These are phyloP conservation scores for Aspergillus neotritici DNA, from an alignment of 2,329 filamentous ascomycete species.

Conservation along the genomic window DNA sequence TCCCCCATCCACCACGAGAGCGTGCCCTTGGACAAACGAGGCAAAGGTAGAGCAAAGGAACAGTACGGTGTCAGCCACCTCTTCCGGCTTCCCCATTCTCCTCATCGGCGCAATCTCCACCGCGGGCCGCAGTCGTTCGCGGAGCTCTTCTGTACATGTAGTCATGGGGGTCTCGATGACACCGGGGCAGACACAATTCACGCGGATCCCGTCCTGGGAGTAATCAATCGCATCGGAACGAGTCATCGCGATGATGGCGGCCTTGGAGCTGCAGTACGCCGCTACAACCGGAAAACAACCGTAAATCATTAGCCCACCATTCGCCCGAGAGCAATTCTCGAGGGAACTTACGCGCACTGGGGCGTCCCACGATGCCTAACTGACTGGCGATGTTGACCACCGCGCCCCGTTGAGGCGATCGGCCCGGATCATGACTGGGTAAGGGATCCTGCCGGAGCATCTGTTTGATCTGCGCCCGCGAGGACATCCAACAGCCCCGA, in stretches of 20 bases:
- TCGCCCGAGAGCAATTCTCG: background rate
- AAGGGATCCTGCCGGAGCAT: slow-evolving; percentile 46
- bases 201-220: slow-evolving; percentile 33
- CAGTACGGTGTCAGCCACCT: slow-evolving; percentile 47
- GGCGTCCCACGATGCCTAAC: slow-evolving; percentile 46
- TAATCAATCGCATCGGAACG: slow-evolving; percentile 54
- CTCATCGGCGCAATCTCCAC: slow-evolving; percentile 47
- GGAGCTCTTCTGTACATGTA: slow-evolving; percentile 36
- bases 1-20: slow-evolving; percentile 50
- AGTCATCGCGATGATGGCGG: slow-evolving; percentile 55
- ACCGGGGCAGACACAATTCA: slow-evolving; percentile 37
- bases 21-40: slow-evolving; percentile 50
- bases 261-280: slow-evolving; percentile 54
- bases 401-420: slow-evolving; percentile 41
- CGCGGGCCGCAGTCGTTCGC: slow-evolving; percentile 37
- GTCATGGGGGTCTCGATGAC: slow-evolving; percentile 47
- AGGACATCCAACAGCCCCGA: slow-evolving; percentile 46
- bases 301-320: background rate
- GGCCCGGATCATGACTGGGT: slow-evolving; percentile 30
- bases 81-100: slow-evolving; percentile 47
- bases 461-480: slow-evolving; percentile 39
- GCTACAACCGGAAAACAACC: slow-evolving; percentile 28
- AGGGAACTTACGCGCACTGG: slow-evolving; percentile 38
- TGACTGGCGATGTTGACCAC: slow-evolving; percentile 52
- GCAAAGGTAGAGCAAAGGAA: slow-evolving; percentile 48